Percentiles rank a stretch among this genome's conserved stretches.
Evolutionary conservation across 2,329 filamentous ascomycete genomes (phyloP).

Genomic region (Dothidotthia symphoricarpi): DNA sequence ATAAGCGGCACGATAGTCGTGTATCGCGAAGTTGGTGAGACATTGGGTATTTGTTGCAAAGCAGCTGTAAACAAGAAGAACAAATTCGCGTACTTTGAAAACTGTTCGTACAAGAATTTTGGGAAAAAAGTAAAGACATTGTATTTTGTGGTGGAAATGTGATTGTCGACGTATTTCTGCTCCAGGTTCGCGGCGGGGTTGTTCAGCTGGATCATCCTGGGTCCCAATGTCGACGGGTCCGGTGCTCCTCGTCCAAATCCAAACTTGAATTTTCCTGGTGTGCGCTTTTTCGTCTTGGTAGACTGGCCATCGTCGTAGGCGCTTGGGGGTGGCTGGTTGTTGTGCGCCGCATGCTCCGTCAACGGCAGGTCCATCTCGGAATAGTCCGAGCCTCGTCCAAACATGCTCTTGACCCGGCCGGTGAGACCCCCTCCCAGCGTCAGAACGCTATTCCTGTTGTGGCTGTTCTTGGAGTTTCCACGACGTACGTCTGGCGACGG

Average conservation of each 20-base stretch:
- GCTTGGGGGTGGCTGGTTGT: constrained; percentile 41
- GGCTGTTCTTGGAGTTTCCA: constrained; percentile 57
- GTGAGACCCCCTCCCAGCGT: constrained; percentile 82
- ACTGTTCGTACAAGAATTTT: constrained; percentile 97
- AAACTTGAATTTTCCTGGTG: constrained; percentile 75
- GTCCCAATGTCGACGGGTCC: constrained; percentile 87
- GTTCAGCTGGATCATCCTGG: constrained; percentile 91
- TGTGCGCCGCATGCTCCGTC: constrained; percentile 68
- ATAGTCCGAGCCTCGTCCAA: constrained; percentile 83
- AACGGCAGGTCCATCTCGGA: constrained; percentile 98
- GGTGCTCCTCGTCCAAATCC: constrained; percentile 80
- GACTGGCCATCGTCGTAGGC: constrained; percentile 36
- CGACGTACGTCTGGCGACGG: constrained; percentile 48
- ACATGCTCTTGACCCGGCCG: constrained; percentile 82
- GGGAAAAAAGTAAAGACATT: constrained; percentile 89
- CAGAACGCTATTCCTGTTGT: constrained; percentile 83
- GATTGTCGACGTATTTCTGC: constrained; percentile 93
- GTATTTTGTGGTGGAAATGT: constrained; percentile 97
- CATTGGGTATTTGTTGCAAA: constrained; percentile 89
- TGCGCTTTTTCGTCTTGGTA: constrained; percentile 42
- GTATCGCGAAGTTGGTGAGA: constrained; percentile 92
- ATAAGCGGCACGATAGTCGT: constrained; percentile 94
- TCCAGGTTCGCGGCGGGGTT: constrained; percentile 87
- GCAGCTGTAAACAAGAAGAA: constrained; percentile 98
- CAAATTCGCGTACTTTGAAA: constrained; percentile 97